These are phyloP conservation scores for Stachybotrys elegans DNA, from an alignment of 2,329 filamentous ascomycete genomes.

Conservation along the genomic window DNA sequence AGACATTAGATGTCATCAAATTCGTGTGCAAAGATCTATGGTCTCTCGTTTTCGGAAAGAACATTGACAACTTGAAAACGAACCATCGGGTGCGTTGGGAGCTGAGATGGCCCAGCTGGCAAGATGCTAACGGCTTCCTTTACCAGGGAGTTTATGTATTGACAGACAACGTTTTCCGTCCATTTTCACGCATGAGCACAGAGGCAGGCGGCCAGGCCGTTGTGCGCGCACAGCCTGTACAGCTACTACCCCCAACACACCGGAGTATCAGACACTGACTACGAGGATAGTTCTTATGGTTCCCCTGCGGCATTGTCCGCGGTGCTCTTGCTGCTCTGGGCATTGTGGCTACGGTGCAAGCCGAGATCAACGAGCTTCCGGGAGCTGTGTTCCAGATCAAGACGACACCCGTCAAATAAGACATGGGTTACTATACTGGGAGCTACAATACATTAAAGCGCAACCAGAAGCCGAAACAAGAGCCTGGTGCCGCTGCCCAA, in stretches of 20 bases:
- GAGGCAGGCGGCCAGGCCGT: slow-evolving; percentile 70
- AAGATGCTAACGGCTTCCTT: slow-evolving; percentile 5
- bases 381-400: slow-evolving; percentile 94
- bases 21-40: slow-evolving; percentile 98
- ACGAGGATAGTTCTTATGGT: slow-evolving; percentile 75
- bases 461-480: no score
- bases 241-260: slow-evolving; percentile 2
- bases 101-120: not conserved
- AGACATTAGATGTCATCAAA: slow-evolving; percentile 94
- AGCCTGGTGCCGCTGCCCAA: no score
- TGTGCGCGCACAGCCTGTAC: slow-evolving; percentile 71
- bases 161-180: slow-evolving; percentile 87
- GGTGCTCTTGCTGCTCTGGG: slow-evolving; percentile 91
- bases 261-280: slow-evolving; percentile 9
- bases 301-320: slow-evolving; percentile 87
- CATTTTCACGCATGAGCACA: slow-evolving; percentile 84
- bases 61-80: slow-evolving; percentile 97
- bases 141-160: slow-evolving; percentile 85
- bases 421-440: slow-evolving; percentile 9
- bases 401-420: slow-evolving; percentile 65
- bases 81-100: slow-evolving; percentile 70
- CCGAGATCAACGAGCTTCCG: slow-evolving; percentile 82
- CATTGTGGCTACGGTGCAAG: slow-evolving; percentile 85
- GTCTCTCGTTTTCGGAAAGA: slow-evolving; percentile 91
- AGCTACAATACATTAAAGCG: no score